Evolutionary conservation across 164 flowering plant genomes (phyloP).

Genomic region (Vitis cinerea): DNA sequence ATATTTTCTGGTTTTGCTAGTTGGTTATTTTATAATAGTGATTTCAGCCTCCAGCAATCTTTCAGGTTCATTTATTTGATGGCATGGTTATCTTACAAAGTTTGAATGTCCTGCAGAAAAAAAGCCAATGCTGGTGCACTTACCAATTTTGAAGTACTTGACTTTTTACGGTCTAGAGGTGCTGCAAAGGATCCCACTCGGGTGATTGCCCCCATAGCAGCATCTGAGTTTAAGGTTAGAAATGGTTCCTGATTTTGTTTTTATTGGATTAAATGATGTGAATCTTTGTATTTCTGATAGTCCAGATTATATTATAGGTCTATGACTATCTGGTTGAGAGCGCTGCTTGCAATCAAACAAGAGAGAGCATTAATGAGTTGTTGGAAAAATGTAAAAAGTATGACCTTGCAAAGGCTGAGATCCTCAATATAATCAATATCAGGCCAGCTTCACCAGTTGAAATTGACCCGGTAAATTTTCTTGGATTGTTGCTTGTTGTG

Average conservation of each 20-base stretch:
- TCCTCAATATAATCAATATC: slow-evolving; percentile 58
- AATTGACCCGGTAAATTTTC: slow-evolving; percentile 39
- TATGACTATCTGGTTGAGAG: slow-evolving; percentile 66
- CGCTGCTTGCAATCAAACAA: slow-evolving; percentile 63
- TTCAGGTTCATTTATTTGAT: no score
- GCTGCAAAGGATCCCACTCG: slow-evolving; percentile 63
- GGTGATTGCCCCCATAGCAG: slow-evolving; percentile 39
- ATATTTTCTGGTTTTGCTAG: no score
- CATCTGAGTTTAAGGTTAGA: slow-evolving; percentile 69
- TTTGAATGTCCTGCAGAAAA: slow-evolving; percentile 21
- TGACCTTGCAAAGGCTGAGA: slow-evolving; percentile 68
- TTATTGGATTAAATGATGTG: neutral
- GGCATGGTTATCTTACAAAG: no score
- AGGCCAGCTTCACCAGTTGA: slow-evolving; percentile 49
- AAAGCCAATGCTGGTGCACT: slow-evolving; percentile 65
- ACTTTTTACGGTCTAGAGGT: slow-evolving; percentile 67
- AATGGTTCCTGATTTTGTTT: neutral
- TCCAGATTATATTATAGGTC: slow-evolving; percentile 37
- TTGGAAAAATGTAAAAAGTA: slow-evolving; percentile 41
- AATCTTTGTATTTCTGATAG: neutral
- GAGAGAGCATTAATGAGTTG: slow-evolving; percentile 46
- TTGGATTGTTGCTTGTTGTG: neutral
- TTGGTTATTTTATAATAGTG: no score
- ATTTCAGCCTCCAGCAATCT: no score
- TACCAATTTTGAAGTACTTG: slow-evolving; percentile 85